Evolutionary conservation across 805 yeast species (phyloP), one percentile per base, ranked within the genome.

Genomic region (Wickerhamomyces chambardii): DNA sequence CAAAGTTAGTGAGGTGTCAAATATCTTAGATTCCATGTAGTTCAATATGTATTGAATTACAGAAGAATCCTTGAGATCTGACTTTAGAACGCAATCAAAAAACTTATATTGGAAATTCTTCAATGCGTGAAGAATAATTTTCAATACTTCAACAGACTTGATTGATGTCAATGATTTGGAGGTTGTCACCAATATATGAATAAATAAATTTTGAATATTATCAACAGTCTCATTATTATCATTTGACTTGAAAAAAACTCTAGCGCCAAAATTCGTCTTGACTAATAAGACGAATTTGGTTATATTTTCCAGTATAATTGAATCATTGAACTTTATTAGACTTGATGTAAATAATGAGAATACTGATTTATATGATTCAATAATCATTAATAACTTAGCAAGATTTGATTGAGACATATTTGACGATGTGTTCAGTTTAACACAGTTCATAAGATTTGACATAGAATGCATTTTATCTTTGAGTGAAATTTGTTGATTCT

Each of bases 1-100:
- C 1, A 17, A 17, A 3, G 36, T 11, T 17, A 42, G 31, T 11
- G 2, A 29, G 17, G 32, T 30, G 15, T 41, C 43, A 24, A 50
- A 39, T 26, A 50, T 41, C 25, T 40, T 40, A 2, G 51, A 45
- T 29, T 47, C 51, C n/a, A 50, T 17, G 28, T 47, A 46, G 34
- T 50, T 48, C 5, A 42, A 34, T 29, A 50, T 40, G 37, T 35
- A 50, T 11, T 34, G 33, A 10, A 28, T 30, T n/a, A 47, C 33
- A 9, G 22, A 17, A 14, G 24, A 7, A 28, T 28, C 29, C 9
- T 15, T 4, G 5, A 30, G 27, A 4, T 41, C 19, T 6, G 38
- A n/a, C 8, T 29, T 19, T 2, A 17, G 7, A 8, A 40, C 30
- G 8, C 29, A 34, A 17, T 48, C 47, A 21, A 41, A 39, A 18